Evolutionary conservation across 306 rosid genomes (phyloP).

Genomic region (Oxytropis ochrocephala): DNA sequence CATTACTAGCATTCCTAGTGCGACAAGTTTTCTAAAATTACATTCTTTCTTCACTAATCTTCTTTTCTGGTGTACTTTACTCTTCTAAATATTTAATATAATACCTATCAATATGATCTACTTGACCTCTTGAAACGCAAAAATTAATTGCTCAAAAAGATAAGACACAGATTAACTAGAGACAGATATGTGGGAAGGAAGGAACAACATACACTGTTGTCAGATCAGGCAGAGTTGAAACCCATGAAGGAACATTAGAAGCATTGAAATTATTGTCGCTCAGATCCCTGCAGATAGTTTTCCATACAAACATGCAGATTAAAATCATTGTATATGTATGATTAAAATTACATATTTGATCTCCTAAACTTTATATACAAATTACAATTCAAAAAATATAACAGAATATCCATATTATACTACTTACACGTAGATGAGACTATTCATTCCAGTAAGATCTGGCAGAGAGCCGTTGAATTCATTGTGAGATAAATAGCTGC

Average conservation of each 20-base stretch:
- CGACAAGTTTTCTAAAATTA: no score
- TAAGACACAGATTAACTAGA: neutral
- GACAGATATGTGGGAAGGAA: neutral
- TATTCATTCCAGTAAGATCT: slow-evolving; percentile 41
- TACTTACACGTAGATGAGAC: slow-evolving; percentile 51
- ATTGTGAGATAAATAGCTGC: slow-evolving; percentile 57
- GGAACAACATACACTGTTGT: slow-evolving; percentile 52
- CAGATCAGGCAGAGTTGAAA: slow-evolving; percentile 26
- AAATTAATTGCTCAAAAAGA: neutral
- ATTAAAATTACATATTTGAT: neutral
- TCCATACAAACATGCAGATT: neutral
- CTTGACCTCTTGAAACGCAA: neutral
- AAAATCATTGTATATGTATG: neutral
- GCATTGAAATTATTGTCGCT: slow-evolving; percentile 43
- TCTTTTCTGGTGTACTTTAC: neutral
- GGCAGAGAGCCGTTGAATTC: slow-evolving; percentile 43
- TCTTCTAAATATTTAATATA: neutral
- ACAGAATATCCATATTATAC: neutral
- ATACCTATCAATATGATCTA: neutral
- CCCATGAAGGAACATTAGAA: slow-evolving; percentile 50
- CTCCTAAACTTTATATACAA: neutral
- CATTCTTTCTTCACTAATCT: neutral
- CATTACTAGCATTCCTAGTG: no score
- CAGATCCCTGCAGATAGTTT: slow-evolving; percentile 40
- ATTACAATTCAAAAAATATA: neutral